Conservation (phyloP, 106 monocot species). For the Phalaenopsis aphrodite region DNA sequence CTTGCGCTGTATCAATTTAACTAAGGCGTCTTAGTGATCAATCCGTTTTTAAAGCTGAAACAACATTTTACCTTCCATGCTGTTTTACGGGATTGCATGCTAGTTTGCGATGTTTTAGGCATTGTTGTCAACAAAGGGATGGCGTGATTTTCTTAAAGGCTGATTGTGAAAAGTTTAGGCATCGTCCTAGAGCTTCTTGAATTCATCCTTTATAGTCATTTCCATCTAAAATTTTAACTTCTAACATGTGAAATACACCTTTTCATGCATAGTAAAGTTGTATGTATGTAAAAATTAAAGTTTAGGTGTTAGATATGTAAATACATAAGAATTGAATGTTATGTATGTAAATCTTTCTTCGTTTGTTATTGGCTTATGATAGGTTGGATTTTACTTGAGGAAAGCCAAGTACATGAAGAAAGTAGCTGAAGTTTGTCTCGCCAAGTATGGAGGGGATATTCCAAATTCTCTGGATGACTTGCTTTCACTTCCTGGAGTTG, state of each 20-base stretch:
- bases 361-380: neutral
- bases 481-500: conserved; percentile 81
- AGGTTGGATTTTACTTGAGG: conserved; percentile 97
- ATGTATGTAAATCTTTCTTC: too few species aligned
- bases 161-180: neutral
- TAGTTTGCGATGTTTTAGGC: neutral
- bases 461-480: conserved; percentile 67
- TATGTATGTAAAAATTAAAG: too few species aligned
- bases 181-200: neutral
- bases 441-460: conserved; percentile 81
- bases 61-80: neutral
- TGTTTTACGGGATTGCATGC: neutral
- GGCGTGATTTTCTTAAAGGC: neutral
- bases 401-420: conserved; percentile 85
- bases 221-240: neutral
- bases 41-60: neutral
- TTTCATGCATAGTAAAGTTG: too few species aligned
- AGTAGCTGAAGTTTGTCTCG: conserved; percentile 79
- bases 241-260: too few species aligned
- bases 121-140: neutral
- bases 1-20: neutral
- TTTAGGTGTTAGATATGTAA: too few species aligned
- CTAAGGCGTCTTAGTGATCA: neutral
- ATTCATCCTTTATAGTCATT: neutral
- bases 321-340: too few species aligned